Conservation (phyloP, 1,284 basidiomycete species). For the Mycena sp. region DNA sequence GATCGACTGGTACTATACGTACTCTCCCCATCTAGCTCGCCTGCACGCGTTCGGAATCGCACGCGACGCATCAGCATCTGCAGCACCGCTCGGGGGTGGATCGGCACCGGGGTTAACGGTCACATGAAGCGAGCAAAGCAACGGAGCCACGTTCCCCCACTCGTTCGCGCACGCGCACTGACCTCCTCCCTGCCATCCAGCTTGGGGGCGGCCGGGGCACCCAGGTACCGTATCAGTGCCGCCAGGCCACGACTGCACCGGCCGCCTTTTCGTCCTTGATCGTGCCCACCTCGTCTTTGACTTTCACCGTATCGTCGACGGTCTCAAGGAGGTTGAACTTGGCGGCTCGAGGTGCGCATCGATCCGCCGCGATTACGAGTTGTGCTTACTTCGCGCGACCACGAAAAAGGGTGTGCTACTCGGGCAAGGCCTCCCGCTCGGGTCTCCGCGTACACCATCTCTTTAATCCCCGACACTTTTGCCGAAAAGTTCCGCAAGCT, state of each 20-base stretch:
- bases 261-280: constrained; percentile 93
- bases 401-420: constrained; percentile 99
- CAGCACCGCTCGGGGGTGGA: too few species aligned
- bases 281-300: constrained; percentile 98
- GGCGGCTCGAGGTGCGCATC: constrained; percentile 80
- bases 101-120: too few species aligned
- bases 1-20: too few species aligned
- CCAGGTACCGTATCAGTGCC: too few species aligned
- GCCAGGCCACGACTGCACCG: constrained; percentile 89
- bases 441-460: constrained; percentile 97
- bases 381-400: constrained; percentile 53
- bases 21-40: too few species aligned
- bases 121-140: too few species aligned
- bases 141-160: too few species aligned
- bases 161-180: too few species aligned
- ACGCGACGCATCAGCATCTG: too few species aligned
- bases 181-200: too few species aligned
- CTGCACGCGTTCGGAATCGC: too few species aligned
- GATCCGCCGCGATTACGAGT: constrained; percentile 12
- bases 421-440: constrained; percentile 95
- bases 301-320: constrained; percentile 99
- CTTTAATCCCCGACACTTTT: constrained; percentile 89
- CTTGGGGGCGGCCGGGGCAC: too few species aligned
- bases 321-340: constrained; percentile 96
- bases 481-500: constrained; percentile 93